phyloP scores from a whole-genome alignment of 2,329 filamentous ascomycete genomes.

The Cytospora schulzeri region DNA sequence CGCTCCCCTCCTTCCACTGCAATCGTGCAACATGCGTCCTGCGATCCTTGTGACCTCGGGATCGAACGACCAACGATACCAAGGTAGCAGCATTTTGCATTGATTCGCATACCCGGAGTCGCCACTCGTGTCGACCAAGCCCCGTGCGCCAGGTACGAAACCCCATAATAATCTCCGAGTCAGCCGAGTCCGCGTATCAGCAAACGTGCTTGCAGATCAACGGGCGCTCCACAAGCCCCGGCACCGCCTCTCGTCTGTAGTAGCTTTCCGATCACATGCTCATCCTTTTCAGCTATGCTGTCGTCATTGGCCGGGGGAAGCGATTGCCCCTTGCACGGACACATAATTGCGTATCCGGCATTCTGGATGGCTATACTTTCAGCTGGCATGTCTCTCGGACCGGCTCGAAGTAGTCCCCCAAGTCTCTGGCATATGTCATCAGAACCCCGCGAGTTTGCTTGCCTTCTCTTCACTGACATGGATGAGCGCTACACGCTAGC shows the following conservation, averaged over 20 bases:
- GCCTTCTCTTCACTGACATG: slow-evolving; percentile 58
- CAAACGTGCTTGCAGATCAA: slow-evolving; percentile 61
- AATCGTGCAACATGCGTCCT: slow-evolving; percentile 47
- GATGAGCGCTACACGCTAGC: slow-evolving; percentile 62
- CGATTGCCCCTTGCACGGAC: slow-evolving; percentile 39
- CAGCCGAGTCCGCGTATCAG: slow-evolving; percentile 64
- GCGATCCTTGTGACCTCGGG: slow-evolving; percentile 48
- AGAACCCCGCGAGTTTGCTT: slow-evolving; percentile 57
- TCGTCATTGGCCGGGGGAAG: slow-evolving; percentile 44
- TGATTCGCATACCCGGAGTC: slow-evolving; percentile 62
- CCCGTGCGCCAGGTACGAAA: slow-evolving; percentile 53
- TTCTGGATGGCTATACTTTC: slow-evolving; percentile 63
- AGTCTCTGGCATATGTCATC: slow-evolving; percentile 61
- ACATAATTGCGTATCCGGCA: slow-evolving; percentile 55
- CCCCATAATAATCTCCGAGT: slow-evolving; percentile 63
- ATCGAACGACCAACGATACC: slow-evolving; percentile 60
- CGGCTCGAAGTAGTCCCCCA: slow-evolving; percentile 68
- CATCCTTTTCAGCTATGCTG: slow-evolving; percentile 50
- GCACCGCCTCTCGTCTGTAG: slow-evolving; percentile 51
- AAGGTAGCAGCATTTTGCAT: slow-evolving; percentile 64
- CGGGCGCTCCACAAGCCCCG: slow-evolving; percentile 54
- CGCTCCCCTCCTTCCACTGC: slow-evolving; percentile 50
- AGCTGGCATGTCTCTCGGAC: slow-evolving; percentile 59
- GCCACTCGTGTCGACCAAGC: slow-evolving; percentile 54
- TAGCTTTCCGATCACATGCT: slow-evolving; percentile 47